Evolutionary conservation across 192 early-diverging fungal genomes (phyloP).

Genomic region (Dissophora ornata): DNA sequence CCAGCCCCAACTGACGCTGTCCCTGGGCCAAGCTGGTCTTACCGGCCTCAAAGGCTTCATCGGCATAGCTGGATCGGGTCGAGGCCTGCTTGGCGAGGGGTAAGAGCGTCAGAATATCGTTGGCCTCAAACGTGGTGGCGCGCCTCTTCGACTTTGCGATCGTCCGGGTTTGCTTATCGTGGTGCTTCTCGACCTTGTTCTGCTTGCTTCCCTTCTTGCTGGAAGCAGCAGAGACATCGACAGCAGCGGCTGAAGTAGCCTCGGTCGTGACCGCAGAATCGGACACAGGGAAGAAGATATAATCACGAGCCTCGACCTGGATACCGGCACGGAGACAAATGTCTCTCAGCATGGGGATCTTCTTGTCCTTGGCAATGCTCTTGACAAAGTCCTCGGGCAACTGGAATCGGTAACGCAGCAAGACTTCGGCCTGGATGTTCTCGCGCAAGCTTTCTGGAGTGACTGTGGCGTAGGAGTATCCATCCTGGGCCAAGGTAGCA

Average conservation of each 20-base stretch:
- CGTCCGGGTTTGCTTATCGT: constrained; percentile 50
- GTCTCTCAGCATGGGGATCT: constrained; percentile 80
- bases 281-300: constrained; percentile 64
- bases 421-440: constrained; percentile 72
- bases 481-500: constrained; percentile 56
- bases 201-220: constrained; percentile 44
- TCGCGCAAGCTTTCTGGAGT: constrained; percentile 71
- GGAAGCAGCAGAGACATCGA: constrained; percentile 17
- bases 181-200: constrained; percentile 51
- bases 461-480: constrained; percentile 63
- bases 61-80: constrained; percentile 77
- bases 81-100: constrained; percentile 81
- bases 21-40: constrained; percentile 81
- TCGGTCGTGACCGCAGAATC: constrained; percentile 51
- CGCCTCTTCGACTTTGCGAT: constrained; percentile 64
- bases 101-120: constrained; percentile 76
- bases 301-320: constrained; percentile 84
- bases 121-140: constrained; percentile 67
- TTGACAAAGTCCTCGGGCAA: constrained; percentile 67
- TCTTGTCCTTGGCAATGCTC: constrained; percentile 58
- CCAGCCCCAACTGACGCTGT: constrained; percentile 81
- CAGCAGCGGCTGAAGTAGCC: constrained; percentile 20
- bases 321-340: constrained; percentile 87
- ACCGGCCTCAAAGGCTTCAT: constrained; percentile 91
- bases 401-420: constrained; percentile 79